phyloP scores from a whole-genome alignment of 495 filamentous ascomycete genomes.

The Annulohypoxylon nitens region DNA sequence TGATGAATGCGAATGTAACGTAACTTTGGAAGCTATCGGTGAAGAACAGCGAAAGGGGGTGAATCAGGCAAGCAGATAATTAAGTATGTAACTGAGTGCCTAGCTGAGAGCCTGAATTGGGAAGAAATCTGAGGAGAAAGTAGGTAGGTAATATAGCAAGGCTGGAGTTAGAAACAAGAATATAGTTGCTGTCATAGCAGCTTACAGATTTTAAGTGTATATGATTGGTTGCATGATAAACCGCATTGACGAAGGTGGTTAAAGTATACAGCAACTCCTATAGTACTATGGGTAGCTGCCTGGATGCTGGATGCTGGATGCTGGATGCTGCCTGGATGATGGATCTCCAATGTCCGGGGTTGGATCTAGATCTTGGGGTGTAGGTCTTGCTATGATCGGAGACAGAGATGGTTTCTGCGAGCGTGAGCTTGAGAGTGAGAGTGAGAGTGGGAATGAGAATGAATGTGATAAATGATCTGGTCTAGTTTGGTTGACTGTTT shows the following conservation, averaged over 20 bases:
- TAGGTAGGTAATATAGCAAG: not conserved
- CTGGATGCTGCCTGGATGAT: too few species aligned
- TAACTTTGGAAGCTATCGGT: not conserved
- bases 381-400: too few species aligned
- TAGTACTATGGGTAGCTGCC: not conserved
- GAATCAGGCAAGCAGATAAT: not conserved
- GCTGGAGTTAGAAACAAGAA: not conserved
- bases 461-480: too few species aligned
- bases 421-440: too few species aligned
- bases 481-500: too few species aligned
- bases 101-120: not conserved
- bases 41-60: not conserved
- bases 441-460: too few species aligned
- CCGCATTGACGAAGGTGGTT: not conserved
- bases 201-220: not conserved
- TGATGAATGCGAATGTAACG: not conserved
- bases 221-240: conserved; percentile 5
- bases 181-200: not conserved
- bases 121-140: not conserved
- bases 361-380: too few species aligned
- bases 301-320: not conserved
- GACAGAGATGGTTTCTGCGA: too few species aligned
- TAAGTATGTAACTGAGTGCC: not conserved
- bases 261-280: not conserved
- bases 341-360: too few species aligned